Conservation (phyloP, 1,284 basidiomycete genomes). For the Thecaphora thlaspeos region DNA sequence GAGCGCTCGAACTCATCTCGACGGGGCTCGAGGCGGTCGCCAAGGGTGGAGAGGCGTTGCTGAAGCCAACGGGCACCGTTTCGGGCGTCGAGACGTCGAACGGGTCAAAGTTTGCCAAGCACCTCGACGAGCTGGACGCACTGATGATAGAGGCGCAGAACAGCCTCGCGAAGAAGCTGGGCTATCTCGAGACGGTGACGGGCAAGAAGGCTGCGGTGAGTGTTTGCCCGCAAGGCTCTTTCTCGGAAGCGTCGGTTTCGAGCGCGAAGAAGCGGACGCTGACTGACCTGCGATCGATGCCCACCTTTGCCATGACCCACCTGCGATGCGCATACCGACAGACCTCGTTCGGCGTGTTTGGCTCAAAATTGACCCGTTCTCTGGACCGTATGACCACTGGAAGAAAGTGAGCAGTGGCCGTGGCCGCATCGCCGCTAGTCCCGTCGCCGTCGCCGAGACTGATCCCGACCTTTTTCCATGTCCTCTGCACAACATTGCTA, state of each 20-base stretch:
- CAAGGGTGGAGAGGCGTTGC: slow-evolving; percentile 20
- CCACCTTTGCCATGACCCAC: background rate
- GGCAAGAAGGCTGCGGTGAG: slow-evolving; percentile 57
- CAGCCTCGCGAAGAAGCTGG: slow-evolving; percentile 73
- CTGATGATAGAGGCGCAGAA: slow-evolving; percentile 71
- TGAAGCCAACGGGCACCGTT: slow-evolving; percentile 21
- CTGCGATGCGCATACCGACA: no score
- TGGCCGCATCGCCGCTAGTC: no score
- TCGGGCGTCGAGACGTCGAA: slow-evolving; percentile 36
- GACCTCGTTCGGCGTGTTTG: slow-evolving; percentile 61
- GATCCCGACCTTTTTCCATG: no score
- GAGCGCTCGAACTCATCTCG: slow-evolving; percentile 75
- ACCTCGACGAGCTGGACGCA: slow-evolving; percentile 72
- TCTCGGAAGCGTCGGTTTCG: no score
- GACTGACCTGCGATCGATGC: no score
- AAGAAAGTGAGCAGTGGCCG: no score
- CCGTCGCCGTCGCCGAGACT: no score
- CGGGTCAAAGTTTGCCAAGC: slow-evolving; percentile 55
- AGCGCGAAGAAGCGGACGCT: no score
- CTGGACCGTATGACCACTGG: slow-evolving; percentile 77
- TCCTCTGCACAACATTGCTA: no score
- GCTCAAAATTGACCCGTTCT: slow-evolving; percentile 75
- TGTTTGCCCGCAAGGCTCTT: no score
- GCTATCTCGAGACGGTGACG: slow-evolving; percentile 64
- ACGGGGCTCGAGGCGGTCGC: slow-evolving; percentile 73